Evolutionary conservation across 192 early-diverging fungal genomes (phyloP).

Genomic region (Coemansia javaensis): DNA sequence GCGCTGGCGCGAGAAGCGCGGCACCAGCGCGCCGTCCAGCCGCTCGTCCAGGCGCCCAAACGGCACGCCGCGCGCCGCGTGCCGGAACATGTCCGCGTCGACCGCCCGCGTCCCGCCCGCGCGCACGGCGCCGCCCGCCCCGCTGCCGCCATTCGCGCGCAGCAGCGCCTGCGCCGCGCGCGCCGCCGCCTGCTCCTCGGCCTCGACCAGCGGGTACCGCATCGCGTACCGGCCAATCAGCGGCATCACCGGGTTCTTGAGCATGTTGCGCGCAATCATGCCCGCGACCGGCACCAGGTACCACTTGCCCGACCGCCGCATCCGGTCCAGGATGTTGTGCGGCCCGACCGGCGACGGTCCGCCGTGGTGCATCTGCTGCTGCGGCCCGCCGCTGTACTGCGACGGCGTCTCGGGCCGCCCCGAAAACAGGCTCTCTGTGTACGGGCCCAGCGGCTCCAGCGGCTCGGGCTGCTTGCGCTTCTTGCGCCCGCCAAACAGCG

Average conservation of each 20-base stretch:
- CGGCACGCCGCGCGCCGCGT: slow-evolving; percentile 21
- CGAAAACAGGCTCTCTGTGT: background rate
- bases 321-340: slow-evolving; percentile 10
- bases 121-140: slow-evolving; percentile 12
- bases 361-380: slow-evolving; percentile 2
- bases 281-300: slow-evolving; percentile 23
- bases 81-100: slow-evolving; percentile 26
- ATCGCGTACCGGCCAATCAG: slow-evolving; percentile 40
- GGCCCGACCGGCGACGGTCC: background rate
- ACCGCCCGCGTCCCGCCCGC: slow-evolving; percentile 29
- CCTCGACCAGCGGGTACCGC: slow-evolving; percentile 39
- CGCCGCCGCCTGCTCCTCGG: slow-evolving; percentile 19
- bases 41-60: slow-evolving; percentile 24
- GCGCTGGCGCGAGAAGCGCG: slow-evolving; percentile 33
- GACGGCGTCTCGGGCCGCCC: slow-evolving; percentile 6
- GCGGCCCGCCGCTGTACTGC: slow-evolving; percentile 13
- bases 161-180: too few species aligned
- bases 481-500: slow-evolving; percentile 24
- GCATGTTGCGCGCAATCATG: slow-evolving; percentile 20
- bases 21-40: slow-evolving; percentile 35
- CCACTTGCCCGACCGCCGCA: slow-evolving; percentile 14
- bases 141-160: too few species aligned
- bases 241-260: slow-evolving; percentile 7
- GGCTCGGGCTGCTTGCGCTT: slow-evolving; percentile 13
- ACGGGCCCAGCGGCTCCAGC: slow-evolving; percentile 2